Evolutionary conservation across 139 green algal species (phyloP).

Genomic region (Coelastrella sp.): DNA sequence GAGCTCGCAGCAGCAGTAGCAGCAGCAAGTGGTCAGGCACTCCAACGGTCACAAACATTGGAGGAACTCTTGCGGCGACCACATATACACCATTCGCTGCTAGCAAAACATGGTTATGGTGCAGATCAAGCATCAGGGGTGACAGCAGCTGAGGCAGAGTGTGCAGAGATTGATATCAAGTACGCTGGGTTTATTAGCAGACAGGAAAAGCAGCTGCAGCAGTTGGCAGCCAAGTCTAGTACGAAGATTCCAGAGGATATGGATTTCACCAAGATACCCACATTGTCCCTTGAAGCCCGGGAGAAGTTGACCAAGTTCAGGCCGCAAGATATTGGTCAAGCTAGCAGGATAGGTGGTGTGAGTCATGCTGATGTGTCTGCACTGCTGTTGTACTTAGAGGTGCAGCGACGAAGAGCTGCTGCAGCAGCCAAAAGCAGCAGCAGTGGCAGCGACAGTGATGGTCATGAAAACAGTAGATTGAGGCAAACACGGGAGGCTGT

Average conservation of each 20-base stretch:
- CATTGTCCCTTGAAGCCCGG: constrained; percentile 87
- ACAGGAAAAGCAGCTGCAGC: constrained; percentile 80
- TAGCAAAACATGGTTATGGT: constrained; percentile 68
- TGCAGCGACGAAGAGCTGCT: constrained; percentile 44
- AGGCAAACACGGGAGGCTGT: neutral
- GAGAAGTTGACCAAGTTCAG: constrained; percentile 92
- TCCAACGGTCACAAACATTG: constrained; percentile 67
- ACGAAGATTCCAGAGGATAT: constrained; percentile 79
- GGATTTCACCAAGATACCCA: constrained; percentile 82
- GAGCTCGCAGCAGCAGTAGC: constrained; percentile 61
- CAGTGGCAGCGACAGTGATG: neutral
- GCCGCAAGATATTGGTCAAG: constrained; percentile 91
- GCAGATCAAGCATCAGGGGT: neutral
- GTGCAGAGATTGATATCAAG: constrained; percentile 96
- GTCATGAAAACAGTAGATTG: neutral
- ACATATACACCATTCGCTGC: constrained; percentile 87
- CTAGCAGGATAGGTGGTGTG: constrained; percentile 91
- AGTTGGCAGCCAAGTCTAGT: constrained; percentile 68
- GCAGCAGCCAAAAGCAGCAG: neutral
- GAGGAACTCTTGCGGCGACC: constrained; percentile 91
- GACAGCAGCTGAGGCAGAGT: constrained; percentile 76
- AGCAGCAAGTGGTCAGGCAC: constrained; percentile 70
- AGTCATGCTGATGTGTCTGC: constrained; percentile 94
- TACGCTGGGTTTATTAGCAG: constrained; percentile 96
- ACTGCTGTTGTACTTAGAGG: constrained; percentile 93